Conservation (phyloP, 805 yeast genomes). For the Candida boleticola region DNA sequence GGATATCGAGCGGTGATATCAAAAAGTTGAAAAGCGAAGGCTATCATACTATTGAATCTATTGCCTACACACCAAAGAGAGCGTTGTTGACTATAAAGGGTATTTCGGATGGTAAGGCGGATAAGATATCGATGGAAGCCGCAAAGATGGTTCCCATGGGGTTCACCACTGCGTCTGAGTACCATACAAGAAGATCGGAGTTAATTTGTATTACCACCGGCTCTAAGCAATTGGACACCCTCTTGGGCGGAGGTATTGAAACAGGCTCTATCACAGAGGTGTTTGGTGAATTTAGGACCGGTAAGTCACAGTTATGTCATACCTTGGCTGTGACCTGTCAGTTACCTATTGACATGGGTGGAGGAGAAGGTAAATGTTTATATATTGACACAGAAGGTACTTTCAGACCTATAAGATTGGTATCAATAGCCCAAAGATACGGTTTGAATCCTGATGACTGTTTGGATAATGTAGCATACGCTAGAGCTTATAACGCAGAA, state of each 20-base stretch:
- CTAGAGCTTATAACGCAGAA: conserved; percentile 95
- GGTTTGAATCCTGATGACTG: conserved; percentile 92
- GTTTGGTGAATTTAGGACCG: conserved; percentile 97
- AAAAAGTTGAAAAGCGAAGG: conserved; percentile 81
- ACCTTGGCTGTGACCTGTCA: conserved; percentile 97
- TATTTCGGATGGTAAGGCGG: conserved; percentile 94
- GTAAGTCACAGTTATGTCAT: conserved; percentile 95
- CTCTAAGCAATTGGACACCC: conserved; percentile 86
- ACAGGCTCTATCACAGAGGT: conserved; percentile 96
- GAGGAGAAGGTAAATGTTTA: conserved; percentile 96
- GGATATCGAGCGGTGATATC: conserved; percentile 77
- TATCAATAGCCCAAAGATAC: conserved; percentile 86
- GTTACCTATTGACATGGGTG: conserved; percentile 93
- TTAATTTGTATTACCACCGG: conserved; percentile 94
- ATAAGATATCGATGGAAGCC: conserved; percentile 77
- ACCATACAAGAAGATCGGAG: conserved; percentile 85
- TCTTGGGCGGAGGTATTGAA: conserved; percentile 95
- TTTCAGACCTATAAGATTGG: conserved; percentile 86
- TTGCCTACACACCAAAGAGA: conserved; percentile 91
- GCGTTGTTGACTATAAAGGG: conserved; percentile 78
- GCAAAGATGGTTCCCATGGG: conserved; percentile 90
- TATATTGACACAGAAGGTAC: conserved; percentile 98
- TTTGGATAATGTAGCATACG: conserved; percentile 95
- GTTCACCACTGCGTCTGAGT: conserved; percentile 94
- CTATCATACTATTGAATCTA: conserved; percentile 83